phyloP scores from a whole-genome alignment of 2,329 filamentous ascomycete genomes.

The Penicillium sp. region DNA sequence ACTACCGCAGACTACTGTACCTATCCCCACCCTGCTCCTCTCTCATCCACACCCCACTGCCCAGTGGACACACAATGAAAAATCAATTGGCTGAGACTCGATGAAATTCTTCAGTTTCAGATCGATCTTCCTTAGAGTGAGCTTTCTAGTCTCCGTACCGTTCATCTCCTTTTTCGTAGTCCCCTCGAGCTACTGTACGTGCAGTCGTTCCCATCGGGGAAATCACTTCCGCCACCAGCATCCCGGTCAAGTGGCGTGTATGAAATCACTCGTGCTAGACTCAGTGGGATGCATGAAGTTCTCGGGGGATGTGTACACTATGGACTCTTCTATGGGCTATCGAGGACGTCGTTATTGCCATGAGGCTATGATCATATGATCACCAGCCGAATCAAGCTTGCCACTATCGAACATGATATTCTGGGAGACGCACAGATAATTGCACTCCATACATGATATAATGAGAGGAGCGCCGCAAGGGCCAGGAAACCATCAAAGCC shows the following conservation, averaged over 20 bases:
- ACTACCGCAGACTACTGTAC: slow-evolving; percentile 15
- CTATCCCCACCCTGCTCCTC: slow-evolving; percentile 1
- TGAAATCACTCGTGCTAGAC: slow-evolving; percentile 14
- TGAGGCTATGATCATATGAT: neutral
- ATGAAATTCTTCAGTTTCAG: slow-evolving; percentile 11
- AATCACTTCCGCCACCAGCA: slow-evolving; percentile 1
- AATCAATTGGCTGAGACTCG: slow-evolving; percentile 2
- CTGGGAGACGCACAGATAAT: slow-evolving; percentile 14
- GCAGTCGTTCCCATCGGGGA: slow-evolving; percentile 1
- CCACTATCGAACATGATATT: neutral
- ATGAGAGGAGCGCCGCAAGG: slow-evolving; percentile 14
- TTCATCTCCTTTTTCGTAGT: neutral
- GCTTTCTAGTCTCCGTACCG: neutral
- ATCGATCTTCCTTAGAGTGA: slow-evolving; percentile 7
- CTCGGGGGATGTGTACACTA: neutral
- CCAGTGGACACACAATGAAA: neutral
- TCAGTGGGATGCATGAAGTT: slow-evolving; percentile 1
- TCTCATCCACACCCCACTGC: neutral
- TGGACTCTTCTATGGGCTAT: neutral
- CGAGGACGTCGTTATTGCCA: neutral
- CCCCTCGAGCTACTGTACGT: slow-evolving; percentile 7
- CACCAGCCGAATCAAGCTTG: neutral
- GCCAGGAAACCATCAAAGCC: neutral
- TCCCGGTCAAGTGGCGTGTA: slow-evolving; percentile 6
- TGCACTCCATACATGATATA: slow-evolving; percentile 13